These are phyloP conservation scores for Wickerhamiella domercqiae DNA, from an alignment of 805 yeast species.

Conservation along the genomic window DNA sequence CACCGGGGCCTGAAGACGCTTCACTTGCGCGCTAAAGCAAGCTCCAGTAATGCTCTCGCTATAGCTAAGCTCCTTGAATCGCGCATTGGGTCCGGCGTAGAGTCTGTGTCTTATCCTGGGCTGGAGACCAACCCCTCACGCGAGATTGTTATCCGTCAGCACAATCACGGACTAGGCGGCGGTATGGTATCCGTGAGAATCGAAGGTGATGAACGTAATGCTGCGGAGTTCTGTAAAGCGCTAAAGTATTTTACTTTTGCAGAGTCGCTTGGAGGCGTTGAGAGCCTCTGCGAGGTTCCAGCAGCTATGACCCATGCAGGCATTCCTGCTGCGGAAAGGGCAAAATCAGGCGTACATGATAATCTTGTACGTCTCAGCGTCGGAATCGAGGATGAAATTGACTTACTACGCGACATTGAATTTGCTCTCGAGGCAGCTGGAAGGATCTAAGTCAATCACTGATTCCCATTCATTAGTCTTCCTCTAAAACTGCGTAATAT, in stretches of 20 bases:
- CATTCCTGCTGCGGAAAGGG: slow-evolving; percentile 64
- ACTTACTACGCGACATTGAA: slow-evolving; percentile 53
- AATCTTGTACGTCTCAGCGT: slow-evolving; percentile 71
- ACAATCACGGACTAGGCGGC: slow-evolving; percentile 75
- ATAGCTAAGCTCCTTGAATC: slow-evolving; percentile 48
- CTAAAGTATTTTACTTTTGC: slow-evolving; percentile 73
- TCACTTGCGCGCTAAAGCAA: slow-evolving; percentile 62
- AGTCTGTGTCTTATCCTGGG: slow-evolving; percentile 73
- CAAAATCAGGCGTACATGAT: slow-evolving; percentile 64
- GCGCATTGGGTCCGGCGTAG: slow-evolving; percentile 32
- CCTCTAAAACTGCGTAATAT: too few relatives aligned
- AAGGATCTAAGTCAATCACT: slow-evolving; percentile 20
- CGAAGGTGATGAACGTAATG: slow-evolving; percentile 66
- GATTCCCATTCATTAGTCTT: not conserved
- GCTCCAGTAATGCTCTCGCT: slow-evolving; percentile 47
- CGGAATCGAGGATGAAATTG: slow-evolving; percentile 75
- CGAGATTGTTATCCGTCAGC: slow-evolving; percentile 54
- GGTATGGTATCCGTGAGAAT: slow-evolving; percentile 85
- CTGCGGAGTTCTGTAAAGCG: slow-evolving; percentile 53
- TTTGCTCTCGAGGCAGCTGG: slow-evolving; percentile 47
- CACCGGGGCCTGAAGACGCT: slow-evolving; percentile 83
- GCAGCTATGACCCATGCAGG: slow-evolving; percentile 90
- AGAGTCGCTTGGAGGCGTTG: slow-evolving; percentile 83
- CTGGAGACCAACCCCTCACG: slow-evolving; percentile 48
- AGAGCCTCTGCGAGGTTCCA: slow-evolving; percentile 73